These are phyloP conservation scores for Phialocephala sp. DNA, from an alignment of 2,329 filamentous ascomycete genomes.

Conservation along the genomic window DNA sequence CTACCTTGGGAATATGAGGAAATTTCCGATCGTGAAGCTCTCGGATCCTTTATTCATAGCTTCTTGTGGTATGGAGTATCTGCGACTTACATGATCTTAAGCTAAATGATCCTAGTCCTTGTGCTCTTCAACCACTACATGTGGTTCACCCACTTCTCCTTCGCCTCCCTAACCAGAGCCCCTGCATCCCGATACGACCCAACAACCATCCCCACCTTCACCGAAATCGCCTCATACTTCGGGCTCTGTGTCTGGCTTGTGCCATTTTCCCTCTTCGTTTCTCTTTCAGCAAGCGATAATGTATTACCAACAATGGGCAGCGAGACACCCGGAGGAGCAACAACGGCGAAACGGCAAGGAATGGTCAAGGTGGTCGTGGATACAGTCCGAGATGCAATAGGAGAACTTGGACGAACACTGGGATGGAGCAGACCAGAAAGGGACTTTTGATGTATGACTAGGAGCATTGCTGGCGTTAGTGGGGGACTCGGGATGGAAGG, in stretches of 20 bases:
- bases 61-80: constrained; percentile 71
- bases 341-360: constrained; percentile 61
- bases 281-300: constrained; percentile 91
- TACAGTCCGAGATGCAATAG: constrained; percentile 58
- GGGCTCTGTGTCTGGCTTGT: constrained; percentile 96
- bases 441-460: constrained; percentile 33
- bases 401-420: constrained; percentile 40
- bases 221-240: constrained; percentile 95
- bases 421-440: constrained; percentile 42
- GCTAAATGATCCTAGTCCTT: constrained; percentile 58
- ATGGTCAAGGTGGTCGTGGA: constrained; percentile 72
- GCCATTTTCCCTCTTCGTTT: constrained; percentile 94
- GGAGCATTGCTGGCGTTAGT: constrained; percentile 23
- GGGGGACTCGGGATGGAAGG: background rate
- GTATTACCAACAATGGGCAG: constrained; percentile 91
- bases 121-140: constrained; percentile 91
- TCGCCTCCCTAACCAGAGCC: constrained; percentile 59
- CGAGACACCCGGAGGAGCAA: constrained; percentile 56
- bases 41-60: constrained; percentile 84
- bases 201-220: constrained; percentile 77
- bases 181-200: constrained; percentile 68
- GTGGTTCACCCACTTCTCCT: constrained; percentile 93
- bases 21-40: constrained; percentile 79
- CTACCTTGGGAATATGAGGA: constrained; percentile 84
- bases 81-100: background rate